Conservation (phyloP, 177 flowering plant genomes). For the Vitis hybrid region DNA sequence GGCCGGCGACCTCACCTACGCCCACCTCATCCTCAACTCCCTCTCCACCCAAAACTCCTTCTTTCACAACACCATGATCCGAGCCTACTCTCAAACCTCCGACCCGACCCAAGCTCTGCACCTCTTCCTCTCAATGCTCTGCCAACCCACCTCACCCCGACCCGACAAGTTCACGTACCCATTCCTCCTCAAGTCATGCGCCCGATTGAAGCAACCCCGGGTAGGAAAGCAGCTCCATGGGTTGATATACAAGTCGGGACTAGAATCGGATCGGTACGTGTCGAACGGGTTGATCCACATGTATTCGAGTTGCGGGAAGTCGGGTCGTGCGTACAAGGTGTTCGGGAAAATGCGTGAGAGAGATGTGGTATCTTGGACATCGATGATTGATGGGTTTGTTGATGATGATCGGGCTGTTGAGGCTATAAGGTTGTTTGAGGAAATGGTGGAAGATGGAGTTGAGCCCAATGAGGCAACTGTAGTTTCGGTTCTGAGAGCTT, state of each 20-base stretch:
- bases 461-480: constrained; percentile 48
- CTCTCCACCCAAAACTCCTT: constrained; percentile 33
- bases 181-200: constrained; percentile 36
- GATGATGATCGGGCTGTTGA: constrained; percentile 29
- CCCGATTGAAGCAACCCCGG: constrained; percentile 12
- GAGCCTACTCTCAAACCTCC: constrained; percentile 35
- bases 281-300: constrained; percentile 43
- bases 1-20: constrained; percentile 36
- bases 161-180: constrained; percentile 47
- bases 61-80: constrained; percentile 43
- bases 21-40: constrained; percentile 35
- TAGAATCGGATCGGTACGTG: constrained; percentile 24
- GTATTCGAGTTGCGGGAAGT: constrained; percentile 32
- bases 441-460: constrained; percentile 32
- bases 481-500: constrained; percentile 51
- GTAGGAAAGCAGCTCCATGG: constrained; percentile 33
- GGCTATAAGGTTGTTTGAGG: constrained; percentile 37
- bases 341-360: constrained; percentile 36
- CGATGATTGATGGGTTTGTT: constrained; percentile 48
- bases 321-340: constrained; percentile 26
- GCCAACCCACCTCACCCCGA: constrained; percentile 1
- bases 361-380: constrained; percentile 58
- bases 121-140: constrained; percentile 30
- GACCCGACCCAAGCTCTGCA: constrained; percentile 29
- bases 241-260: constrained; percentile 19